Evolutionary conservation across 2,329 filamentous ascomycete genomes (phyloP).

Genomic region (Huntiella moniliformis): DNA sequence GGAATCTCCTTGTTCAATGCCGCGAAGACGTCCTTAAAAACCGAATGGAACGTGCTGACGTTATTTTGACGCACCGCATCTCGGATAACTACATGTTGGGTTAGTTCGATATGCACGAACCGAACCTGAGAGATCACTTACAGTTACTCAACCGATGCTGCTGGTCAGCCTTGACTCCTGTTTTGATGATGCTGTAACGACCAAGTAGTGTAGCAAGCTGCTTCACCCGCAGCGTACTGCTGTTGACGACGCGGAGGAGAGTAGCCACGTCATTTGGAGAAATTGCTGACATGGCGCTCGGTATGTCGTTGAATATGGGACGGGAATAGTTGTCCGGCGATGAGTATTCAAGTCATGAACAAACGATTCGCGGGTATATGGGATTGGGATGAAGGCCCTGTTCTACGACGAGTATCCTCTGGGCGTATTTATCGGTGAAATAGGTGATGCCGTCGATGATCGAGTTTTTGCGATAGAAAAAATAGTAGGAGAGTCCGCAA

Average conservation of each 20-base stretch:
- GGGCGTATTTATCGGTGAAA: too few relatives aligned
- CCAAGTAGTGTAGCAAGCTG: constrained; percentile 63
- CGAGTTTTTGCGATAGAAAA: too few relatives aligned
- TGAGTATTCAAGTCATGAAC: too few relatives aligned
- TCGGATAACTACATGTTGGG: constrained; percentile 22
- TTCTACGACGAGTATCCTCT: too few relatives aligned
- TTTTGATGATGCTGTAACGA: constrained; percentile 54
- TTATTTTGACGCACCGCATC: constrained; percentile 22
- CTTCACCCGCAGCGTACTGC: constrained; percentile 30
- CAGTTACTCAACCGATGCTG: constrained; percentile 61
- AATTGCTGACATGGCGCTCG: constrained; percentile 7
- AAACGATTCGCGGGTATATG: too few relatives aligned
- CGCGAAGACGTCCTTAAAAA: constrained; percentile 14
- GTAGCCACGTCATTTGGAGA: constrained; percentile 22
- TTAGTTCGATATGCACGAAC: neutral
- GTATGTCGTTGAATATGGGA: neutral
- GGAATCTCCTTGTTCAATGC: constrained; percentile 1
- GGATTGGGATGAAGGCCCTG: too few relatives aligned
- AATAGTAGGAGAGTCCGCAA: too few relatives aligned
- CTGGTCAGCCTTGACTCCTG: constrained; percentile 69
- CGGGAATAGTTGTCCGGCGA: too few relatives aligned
- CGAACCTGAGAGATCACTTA: constrained; percentile 29
- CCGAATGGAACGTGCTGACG: constrained; percentile 23
- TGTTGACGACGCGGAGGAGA: constrained; percentile 27
- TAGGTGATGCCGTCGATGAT: too few relatives aligned